These are phyloP conservation scores for Ichthyophthirius multifiliis DNA, from an alignment of 169 alveolate genomes.

Conservation along the genomic window DNA sequence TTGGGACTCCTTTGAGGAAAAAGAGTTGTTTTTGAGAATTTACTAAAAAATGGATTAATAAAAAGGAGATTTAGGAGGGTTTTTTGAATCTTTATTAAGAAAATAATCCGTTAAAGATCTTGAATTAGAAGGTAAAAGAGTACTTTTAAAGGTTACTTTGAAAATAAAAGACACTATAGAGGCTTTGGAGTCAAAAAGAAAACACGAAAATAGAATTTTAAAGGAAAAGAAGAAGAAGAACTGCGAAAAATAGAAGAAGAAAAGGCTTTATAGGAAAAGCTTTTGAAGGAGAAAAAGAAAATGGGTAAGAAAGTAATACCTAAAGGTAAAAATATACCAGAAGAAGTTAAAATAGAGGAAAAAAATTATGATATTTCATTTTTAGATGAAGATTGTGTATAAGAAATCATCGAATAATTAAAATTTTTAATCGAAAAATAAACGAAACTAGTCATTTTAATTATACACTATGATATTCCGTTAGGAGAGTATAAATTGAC, in stretches of 20 bases:
- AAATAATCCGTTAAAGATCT: slow-evolving; percentile 41
- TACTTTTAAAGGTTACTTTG: slow-evolving; percentile 41
- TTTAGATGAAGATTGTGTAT: slow-evolving; percentile 19
- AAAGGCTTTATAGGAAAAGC: slow-evolving; percentile 21
- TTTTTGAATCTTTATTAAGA: slow-evolving; percentile 48
- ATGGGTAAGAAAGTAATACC: background rate
- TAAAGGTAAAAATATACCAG: slow-evolving; percentile 15
- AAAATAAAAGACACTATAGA: slow-evolving; percentile 16
- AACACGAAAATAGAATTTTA: slow-evolving; percentile 11
- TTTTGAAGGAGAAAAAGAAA: slow-evolving; percentile 34
- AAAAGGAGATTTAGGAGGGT: background rate
- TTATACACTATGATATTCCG: slow-evolving; percentile 34
- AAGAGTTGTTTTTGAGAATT: slow-evolving; percentile 3
- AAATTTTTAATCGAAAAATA: slow-evolving; percentile 23
- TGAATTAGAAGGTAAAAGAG: slow-evolving; percentile 61
- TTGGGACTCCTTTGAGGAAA: slow-evolving; percentile 17
- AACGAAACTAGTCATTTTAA: slow-evolving; percentile 18
- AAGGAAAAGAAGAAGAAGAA: slow-evolving; percentile 46
- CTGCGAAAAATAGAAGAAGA: slow-evolving; percentile 30
- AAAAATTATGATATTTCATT: slow-evolving; percentile 10
- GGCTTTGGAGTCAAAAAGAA: slow-evolving; percentile 6
- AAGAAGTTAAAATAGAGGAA: slow-evolving; percentile 11
- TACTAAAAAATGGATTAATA: background rate
- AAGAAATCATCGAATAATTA: slow-evolving; percentile 13
- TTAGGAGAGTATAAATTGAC: slow-evolving; percentile 31